Evolutionary conservation across 371 early-diverging fungal species (phyloP).

Genomic region (Mortierella sp.): DNA sequence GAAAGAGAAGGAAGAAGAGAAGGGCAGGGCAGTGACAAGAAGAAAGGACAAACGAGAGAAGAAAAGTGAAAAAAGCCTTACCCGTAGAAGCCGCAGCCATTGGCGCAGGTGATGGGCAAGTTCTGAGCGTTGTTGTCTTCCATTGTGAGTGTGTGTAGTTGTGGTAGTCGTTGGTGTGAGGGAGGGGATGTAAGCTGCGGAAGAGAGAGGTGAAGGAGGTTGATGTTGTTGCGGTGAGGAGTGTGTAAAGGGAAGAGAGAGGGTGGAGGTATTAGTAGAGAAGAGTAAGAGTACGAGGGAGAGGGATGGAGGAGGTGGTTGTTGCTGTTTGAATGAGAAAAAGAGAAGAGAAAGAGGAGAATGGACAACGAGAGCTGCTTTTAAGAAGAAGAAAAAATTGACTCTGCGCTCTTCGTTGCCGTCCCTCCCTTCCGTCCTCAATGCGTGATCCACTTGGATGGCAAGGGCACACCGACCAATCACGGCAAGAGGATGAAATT

Average conservation of each 20-base stretch:
- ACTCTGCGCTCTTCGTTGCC: not conserved
- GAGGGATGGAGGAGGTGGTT: not conserved
- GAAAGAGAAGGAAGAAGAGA: no score
- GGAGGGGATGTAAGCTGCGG: not conserved
- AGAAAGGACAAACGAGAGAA: not conserved
- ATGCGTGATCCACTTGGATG: not conserved
- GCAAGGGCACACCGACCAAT: not conserved
- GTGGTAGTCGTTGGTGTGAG: not conserved
- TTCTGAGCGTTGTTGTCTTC: constrained; percentile 75
- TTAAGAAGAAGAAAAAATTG: not conserved
- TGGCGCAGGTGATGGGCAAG: constrained; percentile 67
- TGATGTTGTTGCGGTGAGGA: not conserved
- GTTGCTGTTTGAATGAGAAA: not conserved
- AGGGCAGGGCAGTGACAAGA: not conserved
- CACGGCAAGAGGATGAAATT: not conserved
- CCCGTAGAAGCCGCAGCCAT: constrained; percentile 79
- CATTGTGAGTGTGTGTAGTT: constrained; percentile 27
- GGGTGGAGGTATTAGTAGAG: not conserved
- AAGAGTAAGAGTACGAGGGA: not conserved
- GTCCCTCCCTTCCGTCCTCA: not conserved
- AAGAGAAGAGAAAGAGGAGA: not conserved
- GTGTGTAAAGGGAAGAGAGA: constrained; percentile 7
- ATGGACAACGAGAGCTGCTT: not conserved
- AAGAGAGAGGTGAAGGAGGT: not conserved
- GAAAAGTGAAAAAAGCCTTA: constrained; percentile 34